Percentiles rank a stretch among this genome's conserved stretches.
phyloP scores from a whole-genome alignment of 306 rosid genomes.

The Crataegus laevigata region DNA sequence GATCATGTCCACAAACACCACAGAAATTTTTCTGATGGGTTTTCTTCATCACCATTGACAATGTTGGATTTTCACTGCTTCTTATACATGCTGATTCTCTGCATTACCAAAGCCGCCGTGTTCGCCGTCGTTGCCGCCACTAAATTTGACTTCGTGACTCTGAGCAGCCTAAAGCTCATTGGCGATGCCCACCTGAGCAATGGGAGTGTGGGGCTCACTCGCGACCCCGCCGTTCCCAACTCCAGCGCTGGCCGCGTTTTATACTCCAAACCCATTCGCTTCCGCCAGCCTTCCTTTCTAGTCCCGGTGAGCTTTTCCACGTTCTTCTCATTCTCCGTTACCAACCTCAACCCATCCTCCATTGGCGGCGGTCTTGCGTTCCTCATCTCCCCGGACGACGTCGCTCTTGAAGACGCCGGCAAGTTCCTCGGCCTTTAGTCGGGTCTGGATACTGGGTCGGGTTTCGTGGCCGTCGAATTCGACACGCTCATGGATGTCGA shows the following conservation, averaged over 20 bases:
- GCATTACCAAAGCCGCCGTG: not conserved
- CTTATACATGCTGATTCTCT: not conserved
- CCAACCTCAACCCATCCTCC: constrained; percentile 77
- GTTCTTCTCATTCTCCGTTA: constrained; percentile 72
- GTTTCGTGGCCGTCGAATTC: constrained; percentile 74
- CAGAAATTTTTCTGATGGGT: constrained; percentile 17
- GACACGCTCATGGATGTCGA: constrained; percentile 90
- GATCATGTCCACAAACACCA: too few relatives aligned
- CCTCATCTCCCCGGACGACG: constrained; percentile 58
- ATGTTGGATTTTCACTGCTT: constrained; percentile 34
- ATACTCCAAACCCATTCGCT: constrained; percentile 54
- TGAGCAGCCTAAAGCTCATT: constrained; percentile 63
- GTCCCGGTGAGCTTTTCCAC: constrained; percentile 66
- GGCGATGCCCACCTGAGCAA: constrained; percentile 93
- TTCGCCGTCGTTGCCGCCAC: constrained; percentile 14
- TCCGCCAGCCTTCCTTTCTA: constrained; percentile 43
- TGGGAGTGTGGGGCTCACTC: constrained; percentile 70
- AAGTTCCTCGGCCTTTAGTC: constrained; percentile 57
- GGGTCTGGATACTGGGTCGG: constrained; percentile 7
- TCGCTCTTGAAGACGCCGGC: constrained; percentile 57
- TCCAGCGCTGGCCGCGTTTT: constrained; percentile 81
- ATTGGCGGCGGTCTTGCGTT: constrained; percentile 93
- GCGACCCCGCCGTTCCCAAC: constrained; percentile 81
- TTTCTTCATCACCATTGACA: constrained; percentile 11
- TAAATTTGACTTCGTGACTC: constrained; percentile 74